A percentile compares a stretch with the other conserved stretches of the same genome.
Conservation (phyloP, 2,329 filamentous ascomycete species). For the Epichloe baconii region DNA sequence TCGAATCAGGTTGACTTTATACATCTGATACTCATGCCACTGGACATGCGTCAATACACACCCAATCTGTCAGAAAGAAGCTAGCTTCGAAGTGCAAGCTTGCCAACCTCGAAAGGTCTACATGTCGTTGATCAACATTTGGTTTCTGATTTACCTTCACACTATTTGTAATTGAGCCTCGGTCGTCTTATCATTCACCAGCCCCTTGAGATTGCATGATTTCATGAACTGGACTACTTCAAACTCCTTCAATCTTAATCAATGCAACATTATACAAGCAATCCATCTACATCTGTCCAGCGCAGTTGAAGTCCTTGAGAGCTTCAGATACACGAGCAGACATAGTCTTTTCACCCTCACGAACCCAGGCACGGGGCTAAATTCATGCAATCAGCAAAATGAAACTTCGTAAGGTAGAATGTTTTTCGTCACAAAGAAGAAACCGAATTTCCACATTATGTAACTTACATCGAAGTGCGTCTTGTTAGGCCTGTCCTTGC, state of each 20-base stretch:
- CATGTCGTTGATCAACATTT: too few relatives aligned
- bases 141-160: too few relatives aligned
- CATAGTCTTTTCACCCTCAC: conserved; percentile 98
- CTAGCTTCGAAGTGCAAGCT: too few relatives aligned
- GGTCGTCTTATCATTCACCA: not conserved
- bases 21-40: too few relatives aligned
- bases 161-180: too few relatives aligned
- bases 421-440: too few relatives aligned
- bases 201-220: not conserved
- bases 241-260: not conserved
- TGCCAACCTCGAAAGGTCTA: too few relatives aligned
- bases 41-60: too few relatives aligned
- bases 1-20: not conserved
- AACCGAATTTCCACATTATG: too few relatives aligned
- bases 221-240: not conserved
- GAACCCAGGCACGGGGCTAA: conserved; percentile 84
- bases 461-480: conserved; percentile 57
- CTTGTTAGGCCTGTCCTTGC: conserved; percentile 98
- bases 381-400: not conserved
- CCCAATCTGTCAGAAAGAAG: too few relatives aligned
- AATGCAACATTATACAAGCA: not conserved
- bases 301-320: conserved; percentile 75
- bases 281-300: conserved; percentile 19
- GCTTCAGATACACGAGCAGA: conserved; percentile 63
- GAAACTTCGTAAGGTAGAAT: too few relatives aligned